phyloP scores from a whole-genome alignment of 441 rosid genomes.

The Eruca vesicaria region DNA sequence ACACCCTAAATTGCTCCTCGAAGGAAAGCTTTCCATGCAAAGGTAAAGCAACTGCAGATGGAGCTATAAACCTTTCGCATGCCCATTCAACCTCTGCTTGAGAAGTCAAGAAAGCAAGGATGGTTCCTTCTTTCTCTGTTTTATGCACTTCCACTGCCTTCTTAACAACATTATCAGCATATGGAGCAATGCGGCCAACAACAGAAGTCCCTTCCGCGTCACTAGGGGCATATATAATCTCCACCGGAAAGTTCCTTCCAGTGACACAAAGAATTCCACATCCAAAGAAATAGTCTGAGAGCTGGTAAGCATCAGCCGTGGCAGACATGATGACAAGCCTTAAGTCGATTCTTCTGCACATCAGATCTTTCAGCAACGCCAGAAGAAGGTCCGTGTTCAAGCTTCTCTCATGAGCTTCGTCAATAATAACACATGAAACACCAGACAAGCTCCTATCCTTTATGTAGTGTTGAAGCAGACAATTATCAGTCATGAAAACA shows the following conservation, averaged over 20 bases:
- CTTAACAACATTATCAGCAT: constrained; percentile 62
- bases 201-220: constrained; percentile 37
- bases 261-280: constrained; percentile 54
- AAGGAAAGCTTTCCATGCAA: constrained; percentile 83
- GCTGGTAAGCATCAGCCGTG: constrained; percentile 78
- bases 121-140: constrained; percentile 67
- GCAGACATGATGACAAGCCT: constrained; percentile 95
- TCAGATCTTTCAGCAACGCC: constrained; percentile 72
- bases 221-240: constrained; percentile 63
- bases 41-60: constrained; percentile 63
- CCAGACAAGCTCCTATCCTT: constrained; percentile 66
- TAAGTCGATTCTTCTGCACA: constrained; percentile 53
- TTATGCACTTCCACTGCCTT: constrained; percentile 58
- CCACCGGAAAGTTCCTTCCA: constrained; percentile 86
- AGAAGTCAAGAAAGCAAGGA: constrained; percentile 92
- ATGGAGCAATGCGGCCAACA: constrained; percentile 50
- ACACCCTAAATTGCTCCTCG: constrained; percentile 71
- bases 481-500: constrained; percentile 81
- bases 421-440: constrained; percentile 79
- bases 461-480: constrained; percentile 76
- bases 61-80: constrained; percentile 63
- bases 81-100: constrained; percentile 96
- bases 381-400: constrained; percentile 89
- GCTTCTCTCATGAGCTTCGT: constrained; percentile 98
- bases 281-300: constrained; percentile 71